A percentile compares a stretch with the other conserved stretches of the same genome.
These are phyloP conservation scores for Phytophthora rubi DNA, from an alignment of 352 stramenopile genomes.

Conservation along the genomic window DNA sequence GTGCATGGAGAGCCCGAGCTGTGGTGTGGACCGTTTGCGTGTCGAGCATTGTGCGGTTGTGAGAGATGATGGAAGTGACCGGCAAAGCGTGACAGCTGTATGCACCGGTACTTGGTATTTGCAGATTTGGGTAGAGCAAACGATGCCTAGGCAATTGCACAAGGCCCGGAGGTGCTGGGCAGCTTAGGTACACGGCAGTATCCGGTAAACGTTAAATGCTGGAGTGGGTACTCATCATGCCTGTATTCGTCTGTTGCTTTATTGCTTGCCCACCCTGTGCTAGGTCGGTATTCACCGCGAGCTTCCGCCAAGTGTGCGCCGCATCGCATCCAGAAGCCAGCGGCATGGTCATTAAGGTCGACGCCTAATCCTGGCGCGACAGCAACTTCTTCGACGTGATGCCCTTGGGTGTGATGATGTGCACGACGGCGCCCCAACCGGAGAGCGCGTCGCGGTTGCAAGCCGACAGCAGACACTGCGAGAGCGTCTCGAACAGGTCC, in stretches of 20 bases:
- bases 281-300: slow-evolving; percentile 6
- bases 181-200: too few species aligned
- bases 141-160: too few species aligned
- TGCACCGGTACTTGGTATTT: too few species aligned
- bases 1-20: neutral
- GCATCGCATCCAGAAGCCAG: slow-evolving; percentile 11
- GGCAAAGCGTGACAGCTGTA: neutral
- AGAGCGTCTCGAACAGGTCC: slow-evolving; percentile 98
- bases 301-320: neutral
- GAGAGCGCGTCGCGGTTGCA: slow-evolving; percentile 98
- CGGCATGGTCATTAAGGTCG: slow-evolving; percentile 4
- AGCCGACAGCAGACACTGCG: slow-evolving; percentile 96
- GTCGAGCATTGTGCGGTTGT: slow-evolving; percentile 2
- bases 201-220: too few species aligned
- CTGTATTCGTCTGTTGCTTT: slow-evolving; percentile 11
- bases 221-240: neutral
- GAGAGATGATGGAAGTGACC: neutral
- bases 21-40: slow-evolving; percentile 2
- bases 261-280: slow-evolving; percentile 1
- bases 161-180: too few species aligned
- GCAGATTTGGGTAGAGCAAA: too few species aligned
- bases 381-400: slow-evolving; percentile 86
- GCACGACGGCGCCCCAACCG: slow-evolving; percentile 98
- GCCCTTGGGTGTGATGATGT: slow-evolving; percentile 96
- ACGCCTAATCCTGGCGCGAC: slow-evolving; percentile 78